A percentile compares a stretch with the other conserved stretches of the same genome.
These are phyloP conservation scores for Thermochaetoides thermophila DNA, from an alignment of 495 filamentous ascomycete species.

Conservation along the genomic window DNA sequence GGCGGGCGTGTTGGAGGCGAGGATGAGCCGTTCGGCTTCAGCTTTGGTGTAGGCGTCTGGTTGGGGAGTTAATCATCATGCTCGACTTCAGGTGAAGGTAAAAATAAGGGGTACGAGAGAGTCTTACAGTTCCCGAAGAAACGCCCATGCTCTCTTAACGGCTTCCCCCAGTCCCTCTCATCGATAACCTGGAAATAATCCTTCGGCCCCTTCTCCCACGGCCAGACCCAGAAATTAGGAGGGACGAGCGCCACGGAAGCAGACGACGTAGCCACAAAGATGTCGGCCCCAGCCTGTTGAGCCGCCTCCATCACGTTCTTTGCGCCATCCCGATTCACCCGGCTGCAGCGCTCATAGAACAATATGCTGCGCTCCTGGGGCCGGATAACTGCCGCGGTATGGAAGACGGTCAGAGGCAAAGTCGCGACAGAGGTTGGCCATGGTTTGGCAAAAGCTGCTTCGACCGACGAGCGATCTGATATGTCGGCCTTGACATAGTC, in stretches of 20 bases:
- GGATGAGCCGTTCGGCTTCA: slow-evolving; percentile 38
- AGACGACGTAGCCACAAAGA: slow-evolving; percentile 46
- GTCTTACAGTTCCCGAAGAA: no score
- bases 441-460: slow-evolving; percentile 33
- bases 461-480: slow-evolving; percentile 28
- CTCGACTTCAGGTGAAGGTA: neutral
- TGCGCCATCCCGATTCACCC: slow-evolving; percentile 47
- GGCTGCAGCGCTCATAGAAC: slow-evolving; percentile 29
- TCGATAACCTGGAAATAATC: slow-evolving; percentile 29
- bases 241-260: slow-evolving; percentile 33
- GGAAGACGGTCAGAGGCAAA: slow-evolving; percentile 41
- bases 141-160: no score
- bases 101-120: no score
- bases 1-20: slow-evolving; percentile 26
- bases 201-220: slow-evolving; percentile 28
- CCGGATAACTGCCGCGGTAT: slow-evolving; percentile 40
- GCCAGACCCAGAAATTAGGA: slow-evolving; percentile 33
- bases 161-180: slow-evolving; percentile 30
- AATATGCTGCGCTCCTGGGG: slow-evolving; percentile 31
- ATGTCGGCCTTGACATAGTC: slow-evolving; percentile 39
- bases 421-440: slow-evolving; percentile 32
- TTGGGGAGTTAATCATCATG: neutral
- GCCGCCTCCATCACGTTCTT: slow-evolving; percentile 40
- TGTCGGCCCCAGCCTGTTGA: slow-evolving; percentile 30
- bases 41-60: slow-evolving; percentile 34